A percentile compares a stretch with the other conserved stretches of the same genome.
These are phyloP conservation scores for Dissophora ornata DNA, from an alignment of 192 early-diverging fungal species.

Conservation along the genomic window DNA sequence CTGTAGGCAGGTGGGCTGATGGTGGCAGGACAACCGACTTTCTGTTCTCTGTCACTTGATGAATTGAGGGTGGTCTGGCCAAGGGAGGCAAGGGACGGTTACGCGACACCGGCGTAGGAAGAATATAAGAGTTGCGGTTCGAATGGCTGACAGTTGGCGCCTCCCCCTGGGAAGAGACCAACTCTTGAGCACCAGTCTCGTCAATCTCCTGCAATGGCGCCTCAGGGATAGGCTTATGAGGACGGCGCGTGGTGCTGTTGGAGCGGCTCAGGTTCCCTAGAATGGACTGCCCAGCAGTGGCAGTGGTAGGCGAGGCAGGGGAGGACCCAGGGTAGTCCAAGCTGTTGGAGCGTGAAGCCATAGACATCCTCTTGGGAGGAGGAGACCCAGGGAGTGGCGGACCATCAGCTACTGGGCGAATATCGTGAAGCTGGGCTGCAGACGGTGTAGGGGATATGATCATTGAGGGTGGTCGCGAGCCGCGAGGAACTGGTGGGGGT, in stretches of 20 bases:
- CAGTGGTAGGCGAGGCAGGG: constrained; percentile 17
- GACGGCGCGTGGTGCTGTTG: constrained; percentile 22
- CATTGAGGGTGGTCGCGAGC: constrained; percentile 49
- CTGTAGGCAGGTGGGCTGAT: constrained; percentile 18
- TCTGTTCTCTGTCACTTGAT: constrained; percentile 27
- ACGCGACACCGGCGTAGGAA: constrained; percentile 40
- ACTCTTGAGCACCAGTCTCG: not conserved
- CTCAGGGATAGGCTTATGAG: constrained; percentile 42
- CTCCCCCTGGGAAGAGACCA: not conserved
- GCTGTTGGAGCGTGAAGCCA: constrained; percentile 32
- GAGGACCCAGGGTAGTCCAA: constrained; percentile 5
- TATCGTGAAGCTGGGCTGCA: constrained; percentile 10
- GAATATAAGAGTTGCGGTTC: constrained; percentile 36
- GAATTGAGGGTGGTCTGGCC: constrained; percentile 53
- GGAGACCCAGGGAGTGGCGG: constrained; percentile 39
- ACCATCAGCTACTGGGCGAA: constrained; percentile 12
- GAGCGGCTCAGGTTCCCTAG: constrained; percentile 28
- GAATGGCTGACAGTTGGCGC: constrained; percentile 9
- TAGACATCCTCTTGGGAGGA: constrained; percentile 37
- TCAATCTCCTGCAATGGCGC: constrained; percentile 33
- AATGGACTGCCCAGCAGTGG: not conserved
- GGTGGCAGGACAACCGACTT: constrained; percentile 16
- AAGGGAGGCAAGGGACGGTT: constrained; percentile 42
- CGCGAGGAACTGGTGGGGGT: constrained; percentile 30
- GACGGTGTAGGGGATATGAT: constrained; percentile 24